Evolutionary conservation across 805 yeast species (phyloP), one percentile per base, ranked within the genome.

Genomic region (Wickerhamiella siamensis): DNA sequence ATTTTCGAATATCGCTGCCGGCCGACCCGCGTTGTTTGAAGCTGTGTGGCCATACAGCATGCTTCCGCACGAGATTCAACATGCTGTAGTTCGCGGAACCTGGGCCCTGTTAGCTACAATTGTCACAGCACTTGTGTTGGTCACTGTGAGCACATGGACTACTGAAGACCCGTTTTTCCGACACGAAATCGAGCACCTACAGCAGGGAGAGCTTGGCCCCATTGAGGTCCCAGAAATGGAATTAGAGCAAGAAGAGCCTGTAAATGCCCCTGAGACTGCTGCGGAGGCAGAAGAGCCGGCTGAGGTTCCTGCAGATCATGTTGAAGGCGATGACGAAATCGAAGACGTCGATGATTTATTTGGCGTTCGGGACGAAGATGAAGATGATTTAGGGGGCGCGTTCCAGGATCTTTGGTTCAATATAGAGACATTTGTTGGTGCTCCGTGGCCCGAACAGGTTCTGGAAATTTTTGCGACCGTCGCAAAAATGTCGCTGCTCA

Each of bases 101-200:
- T 5, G 41, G 4, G 40, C 45, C 5, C 16, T 46, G 3, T n/a
- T 36, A 6, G 42, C 34, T 2, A 16, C 38, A 14, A 32, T 33
- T 2, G 18, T 42, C 15, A 20, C 38, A 2, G 31, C 33, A 4
- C 34, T 31, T n/a, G 16, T 47, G 20, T 19, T 47, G 4, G 5
- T 36, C 42, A 17, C 47, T 29, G 20, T 46, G 18, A 34, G 44
- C 14, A 22, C 38, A 26, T 44, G 49, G 46, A 49, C 47, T 9
- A 26, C 43, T 32, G 40, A 36, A 17, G 51, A 47, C 26, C 39
- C 41, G 21, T 35, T 43, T 4, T 22, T 49, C 39, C 33, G 31
- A 5, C 51, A 47, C 24, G 51, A 49, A 15, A 31, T 57, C 17
- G 51, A 44, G 31, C 56, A 51, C 33, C 42, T 51, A 16, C 41